Base-by-base conservation (phyloP, 768 basidiomycete species). In the Naematelia aurantialba region DNA sequence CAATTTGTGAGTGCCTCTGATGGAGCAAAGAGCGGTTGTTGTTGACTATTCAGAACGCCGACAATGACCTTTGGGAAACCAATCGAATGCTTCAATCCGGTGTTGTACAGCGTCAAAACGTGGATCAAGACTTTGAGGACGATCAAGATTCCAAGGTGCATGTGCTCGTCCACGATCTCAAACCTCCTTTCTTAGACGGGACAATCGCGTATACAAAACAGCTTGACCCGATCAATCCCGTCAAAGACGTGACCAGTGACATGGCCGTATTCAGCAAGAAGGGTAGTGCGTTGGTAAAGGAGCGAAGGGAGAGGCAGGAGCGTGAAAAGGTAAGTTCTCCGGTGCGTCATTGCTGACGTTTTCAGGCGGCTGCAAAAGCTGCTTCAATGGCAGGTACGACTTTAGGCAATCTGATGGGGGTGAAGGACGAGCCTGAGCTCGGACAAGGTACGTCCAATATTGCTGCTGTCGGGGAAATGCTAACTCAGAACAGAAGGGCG, bases 51-150 rank as follows among this genome's bases (percentile, higher is more conserved):
- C 71, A 93, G 89, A 97, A 98, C 69, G 91, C 91, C 22, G 96
- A 99, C 76, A 98, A 96, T 69, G 96, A 99, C 70, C 80, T 94
- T 11, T 99, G 96, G 96, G 96, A 99, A 80, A 89, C 89, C 5
- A 98, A 98, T 73, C 89, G 94, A 71, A 93, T 99, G 88, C 81
- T 91, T 10, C 91, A 90, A 0, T 98, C 96, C 2, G 96, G 96
- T 70, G 88, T 97, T 19, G 89, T 90, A 0, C 89, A 89, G 8
- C 87, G 89, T 30, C 88, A 85, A 65, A 81, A 84, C 2, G 83
- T 99, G 49, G 92, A 99, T 73, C 81, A 93, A 22, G 93, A 98
- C 70, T 92, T 97, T 67, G 91, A 94, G 69, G 94, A 97, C 72
- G 96, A 98, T 69, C 87, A 89, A 0, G 92, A 92, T 2, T 89